Conservation (phyloP, 2,329 filamentous ascomycete genomes). For the Fusarium dimerum region DNA sequence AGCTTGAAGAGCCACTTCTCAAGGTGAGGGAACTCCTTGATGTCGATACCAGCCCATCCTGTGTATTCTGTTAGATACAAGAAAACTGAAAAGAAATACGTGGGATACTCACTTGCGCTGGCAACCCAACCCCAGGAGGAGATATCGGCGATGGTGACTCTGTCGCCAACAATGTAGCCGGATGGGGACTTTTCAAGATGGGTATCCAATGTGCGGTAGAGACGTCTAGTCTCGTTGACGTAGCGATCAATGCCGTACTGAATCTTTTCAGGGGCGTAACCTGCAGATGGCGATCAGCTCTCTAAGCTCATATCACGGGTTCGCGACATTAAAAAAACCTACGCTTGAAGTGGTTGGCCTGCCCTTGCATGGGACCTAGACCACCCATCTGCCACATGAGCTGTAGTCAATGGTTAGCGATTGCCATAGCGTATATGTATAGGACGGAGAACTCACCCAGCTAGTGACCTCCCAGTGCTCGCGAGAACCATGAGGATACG, state of each 20-base stretch:
- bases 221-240: constrained; percentile 30
- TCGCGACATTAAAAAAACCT: constrained; percentile 20
- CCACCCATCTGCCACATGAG: constrained; percentile 78
- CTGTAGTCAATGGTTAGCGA: constrained; percentile 30
- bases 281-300: constrained; percentile 28
- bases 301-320: background rate
- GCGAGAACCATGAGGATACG: constrained; percentile 69
- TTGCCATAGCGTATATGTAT: background rate
- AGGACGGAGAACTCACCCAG: constrained; percentile 55
- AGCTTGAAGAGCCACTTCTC: constrained; percentile 77
- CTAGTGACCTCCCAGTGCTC: constrained; percentile 80
- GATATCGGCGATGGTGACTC: constrained; percentile 42
- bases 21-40: constrained; percentile 73
- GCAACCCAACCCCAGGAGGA: constrained; percentile 79
- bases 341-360: constrained; percentile 81
- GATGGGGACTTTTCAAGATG: background rate
- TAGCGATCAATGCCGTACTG: constrained; percentile 83
- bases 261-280: constrained; percentile 80
- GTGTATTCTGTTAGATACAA: background rate
- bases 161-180: background rate
- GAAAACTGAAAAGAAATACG: too few relatives aligned
- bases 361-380: constrained; percentile 77
- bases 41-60: constrained; percentile 52
- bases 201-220: background rate
- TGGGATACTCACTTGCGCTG: constrained; percentile 39